Percentiles rank a stretch among this genome's conserved stretches.
These are phyloP conservation scores for Globisporangium recalcitrans DNA, from an alignment of 352 stramenopile species.

Conservation along the genomic window DNA sequence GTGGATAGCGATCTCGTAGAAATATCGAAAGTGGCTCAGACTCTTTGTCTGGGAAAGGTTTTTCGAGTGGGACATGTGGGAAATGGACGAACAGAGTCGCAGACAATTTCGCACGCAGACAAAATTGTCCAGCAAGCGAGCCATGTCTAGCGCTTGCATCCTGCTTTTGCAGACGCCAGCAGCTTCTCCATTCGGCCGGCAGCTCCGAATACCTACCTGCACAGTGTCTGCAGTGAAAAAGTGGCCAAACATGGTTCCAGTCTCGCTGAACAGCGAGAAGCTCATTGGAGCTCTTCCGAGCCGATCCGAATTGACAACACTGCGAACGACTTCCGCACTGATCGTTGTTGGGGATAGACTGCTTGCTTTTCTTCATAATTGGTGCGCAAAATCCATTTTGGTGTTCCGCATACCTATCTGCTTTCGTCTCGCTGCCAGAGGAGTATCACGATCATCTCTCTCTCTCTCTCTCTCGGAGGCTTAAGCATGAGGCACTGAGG, in stretches of 20 bases:
- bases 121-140: neutral
- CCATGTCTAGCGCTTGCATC: no score
- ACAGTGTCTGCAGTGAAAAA: neutral
- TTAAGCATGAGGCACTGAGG: neutral
- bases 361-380: neutral
- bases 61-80: constrained; percentile 9
- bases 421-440: neutral
- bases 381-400: neutral
- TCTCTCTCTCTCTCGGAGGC: neutral
- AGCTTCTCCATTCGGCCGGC: neutral
- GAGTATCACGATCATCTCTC: neutral
- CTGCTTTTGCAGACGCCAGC: neutral
- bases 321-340: neutral
- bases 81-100: neutral
- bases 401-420: neutral
- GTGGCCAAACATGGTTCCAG: neutral
- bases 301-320: neutral
- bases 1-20: neutral
- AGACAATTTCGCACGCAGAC: neutral
- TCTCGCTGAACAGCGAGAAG: neutral
- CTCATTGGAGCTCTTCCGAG: neutral
- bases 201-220: neutral
- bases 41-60: neutral
- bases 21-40: constrained; percentile 6
- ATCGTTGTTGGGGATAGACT: neutral